Base-by-base conservation (phyloP, 2,329 filamentous ascomycete genomes). In the Neofusicoccum kwambonambiense region DNA sequence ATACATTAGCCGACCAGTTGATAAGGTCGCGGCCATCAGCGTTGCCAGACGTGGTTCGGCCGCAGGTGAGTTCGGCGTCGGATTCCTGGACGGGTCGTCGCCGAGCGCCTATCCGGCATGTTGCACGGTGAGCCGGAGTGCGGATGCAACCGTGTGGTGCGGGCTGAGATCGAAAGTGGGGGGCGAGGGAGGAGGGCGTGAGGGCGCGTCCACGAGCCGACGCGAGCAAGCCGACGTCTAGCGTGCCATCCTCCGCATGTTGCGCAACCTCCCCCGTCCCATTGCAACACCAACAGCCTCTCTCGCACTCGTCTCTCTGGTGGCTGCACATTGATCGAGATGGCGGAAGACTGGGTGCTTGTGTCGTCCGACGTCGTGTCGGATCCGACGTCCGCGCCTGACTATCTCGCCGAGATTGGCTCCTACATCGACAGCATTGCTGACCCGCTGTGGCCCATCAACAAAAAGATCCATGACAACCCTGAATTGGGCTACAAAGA, bases 391-490 rank as follows among this genome's bases (percentile, higher is more conserved):
- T 52, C 61, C 2, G 15, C 45, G 17, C 61, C 61, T 3, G 49
- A 64, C 35, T 64, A 66, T 19, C 62, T 69, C 39, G 65, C 35
- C 47, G 66, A 57, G 15, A 80, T 83, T 56, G 76, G 79, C 61
- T 66, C 74, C 19, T 76, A 78, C 37, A 75, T 82, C 8, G 76
- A 83, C 47, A 70, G 66, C 12, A 71, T 82, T 15, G 78, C 75
- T 27, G 69, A 74, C 8, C 70, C 70, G 1, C 70, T 85, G 13
- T 81, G 82, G 72, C 73, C 72, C 3, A 73, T 85, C 64, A 84
- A 81, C 71, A 79, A 82, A 45, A 79, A 79, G 64, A 83, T 86
- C 17, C 82, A 83, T 69, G 81, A 83, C 54, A 80, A 84, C 62
- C 83, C 83, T 0, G 83, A 85, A 67, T 72, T 83, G 0, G 79